Conservation (phyloP, 805 yeast species). For the Ogataea parapolymorpha region DNA sequence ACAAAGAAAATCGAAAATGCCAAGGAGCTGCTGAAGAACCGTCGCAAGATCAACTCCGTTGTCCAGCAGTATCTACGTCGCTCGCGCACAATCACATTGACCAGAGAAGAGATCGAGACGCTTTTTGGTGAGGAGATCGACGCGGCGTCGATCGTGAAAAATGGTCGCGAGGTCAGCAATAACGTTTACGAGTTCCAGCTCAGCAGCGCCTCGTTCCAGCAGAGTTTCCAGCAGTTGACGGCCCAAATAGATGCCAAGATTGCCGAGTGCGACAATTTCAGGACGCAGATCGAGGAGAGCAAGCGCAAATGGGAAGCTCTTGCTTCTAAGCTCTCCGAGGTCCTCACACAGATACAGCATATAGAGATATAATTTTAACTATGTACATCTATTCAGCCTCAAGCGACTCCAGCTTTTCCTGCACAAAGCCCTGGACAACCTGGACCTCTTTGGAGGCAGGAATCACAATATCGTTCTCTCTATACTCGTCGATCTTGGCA, state of each 20-base stretch:
- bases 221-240: conserved; percentile 21
- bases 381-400: conserved; percentile 11
- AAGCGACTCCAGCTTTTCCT: conserved; percentile 27
- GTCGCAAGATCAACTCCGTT: conserved; percentile 25
- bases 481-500: conserved; percentile 34
- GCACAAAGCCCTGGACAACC: conserved; percentile 35
- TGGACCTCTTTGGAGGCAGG: conserved; percentile 35
- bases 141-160: conserved; percentile 18
- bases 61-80: conserved; percentile 24
- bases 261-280: conserved; percentile 24
- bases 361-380: conserved; percentile 5
- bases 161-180: conserved; percentile 21
- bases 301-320: conserved; percentile 27
- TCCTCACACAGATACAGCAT: conserved; percentile 9
- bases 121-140: conserved; percentile 30
- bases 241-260: conserved; percentile 23
- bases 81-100: conserved; percentile 22
- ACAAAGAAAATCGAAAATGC: conserved; percentile 21
- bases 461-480: conserved; percentile 30
- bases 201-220: conserved; percentile 17
- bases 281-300: conserved; percentile 16
- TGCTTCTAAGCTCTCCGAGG: conserved; percentile 15
- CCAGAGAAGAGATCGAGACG: conserved; percentile 21
- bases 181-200: conserved; percentile 25
- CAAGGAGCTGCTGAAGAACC: conserved; percentile 20